A percentile compares a stretch with the other conserved stretches of the same genome.
Conservation (phyloP, 768 basidiomycete genomes). For the Kwoniella botswanensis region DNA sequence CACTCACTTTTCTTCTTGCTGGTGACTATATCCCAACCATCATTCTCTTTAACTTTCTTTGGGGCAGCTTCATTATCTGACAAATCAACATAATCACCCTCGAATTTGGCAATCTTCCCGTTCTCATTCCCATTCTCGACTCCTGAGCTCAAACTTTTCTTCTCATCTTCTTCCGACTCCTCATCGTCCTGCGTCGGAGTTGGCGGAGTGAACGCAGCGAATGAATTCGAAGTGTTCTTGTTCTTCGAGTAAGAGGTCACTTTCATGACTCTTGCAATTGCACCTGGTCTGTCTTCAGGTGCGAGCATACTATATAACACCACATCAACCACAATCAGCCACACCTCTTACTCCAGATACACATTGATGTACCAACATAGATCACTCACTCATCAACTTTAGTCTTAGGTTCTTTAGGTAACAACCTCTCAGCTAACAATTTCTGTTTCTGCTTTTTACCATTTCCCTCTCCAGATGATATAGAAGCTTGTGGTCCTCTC, state of each 20-base stretch:
- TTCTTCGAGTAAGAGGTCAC: constrained; percentile 15
- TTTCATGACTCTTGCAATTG: constrained; percentile 49
- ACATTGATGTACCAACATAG: neutral
- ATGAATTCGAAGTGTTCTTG: neutral
- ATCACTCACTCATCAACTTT: constrained; percentile 52
- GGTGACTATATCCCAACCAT: constrained; percentile 52
- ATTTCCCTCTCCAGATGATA: neutral
- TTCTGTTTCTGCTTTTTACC: constrained; percentile 36
- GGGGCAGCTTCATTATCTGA: constrained; percentile 25
- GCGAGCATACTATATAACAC: constrained; percentile 44
- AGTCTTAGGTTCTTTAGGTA: constrained; percentile 43
- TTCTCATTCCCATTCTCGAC: neutral
- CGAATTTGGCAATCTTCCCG: constrained; percentile 33
- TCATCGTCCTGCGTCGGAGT: neutral
- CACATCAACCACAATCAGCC: too few species aligned
- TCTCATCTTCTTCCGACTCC: neutral
- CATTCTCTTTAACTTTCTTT: constrained; percentile 29
- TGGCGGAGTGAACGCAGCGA: neutral
- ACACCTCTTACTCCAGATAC: neutral
- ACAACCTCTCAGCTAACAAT: constrained; percentile 48
- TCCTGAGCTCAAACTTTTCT: constrained; percentile 1
- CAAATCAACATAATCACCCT: constrained; percentile 31
- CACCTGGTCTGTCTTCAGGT: constrained; percentile 44
- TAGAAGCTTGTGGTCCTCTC: constrained; percentile 1
- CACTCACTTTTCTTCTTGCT: constrained; percentile 46